Percentiles rank a stretch among this genome's conserved stretches.
Evolutionary conservation across 108 stramenopile species (phyloP).

Genomic region (Poteriospumella lacustris): DNA sequence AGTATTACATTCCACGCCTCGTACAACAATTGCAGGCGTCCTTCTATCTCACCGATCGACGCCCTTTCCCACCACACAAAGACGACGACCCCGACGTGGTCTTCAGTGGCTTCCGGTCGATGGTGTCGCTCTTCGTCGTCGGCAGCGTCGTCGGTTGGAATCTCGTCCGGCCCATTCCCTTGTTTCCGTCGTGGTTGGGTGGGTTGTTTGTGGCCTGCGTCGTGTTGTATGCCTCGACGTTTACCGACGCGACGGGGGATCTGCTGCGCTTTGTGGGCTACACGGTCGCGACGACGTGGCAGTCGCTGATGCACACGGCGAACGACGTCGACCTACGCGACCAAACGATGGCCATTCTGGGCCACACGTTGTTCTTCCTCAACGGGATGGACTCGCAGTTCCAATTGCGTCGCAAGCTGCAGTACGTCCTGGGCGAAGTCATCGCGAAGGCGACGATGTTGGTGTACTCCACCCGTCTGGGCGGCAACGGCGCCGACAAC

Average conservation of each 20-base stretch:
- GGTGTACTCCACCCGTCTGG: no score
- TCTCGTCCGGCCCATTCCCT: neutral
- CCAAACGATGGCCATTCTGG: neutral
- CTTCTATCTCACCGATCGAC: neutral
- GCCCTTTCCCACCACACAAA: neutral
- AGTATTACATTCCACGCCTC: neutral
- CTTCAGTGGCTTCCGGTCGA: neutral
- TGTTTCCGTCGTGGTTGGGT: neutral
- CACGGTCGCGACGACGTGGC: neutral
- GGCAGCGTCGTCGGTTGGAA: neutral
- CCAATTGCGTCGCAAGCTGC: neutral
- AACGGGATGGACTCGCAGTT: neutral
- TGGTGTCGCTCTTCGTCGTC: neutral
- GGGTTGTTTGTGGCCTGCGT: neutral
- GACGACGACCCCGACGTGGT: neutral
- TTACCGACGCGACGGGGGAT: neutral
- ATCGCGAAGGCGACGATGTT: neutral
- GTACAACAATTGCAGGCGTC: neutral
- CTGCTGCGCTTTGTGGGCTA: neutral
- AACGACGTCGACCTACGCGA: neutral
- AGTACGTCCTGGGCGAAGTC: neutral
- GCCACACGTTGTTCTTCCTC: neutral
- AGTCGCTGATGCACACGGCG: neutral
- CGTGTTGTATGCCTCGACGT: neutral
- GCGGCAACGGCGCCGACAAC: no score